Base-by-base conservation (phyloP, 2,329 filamentous ascomycete species). In the Fusarium sp. region DNA sequence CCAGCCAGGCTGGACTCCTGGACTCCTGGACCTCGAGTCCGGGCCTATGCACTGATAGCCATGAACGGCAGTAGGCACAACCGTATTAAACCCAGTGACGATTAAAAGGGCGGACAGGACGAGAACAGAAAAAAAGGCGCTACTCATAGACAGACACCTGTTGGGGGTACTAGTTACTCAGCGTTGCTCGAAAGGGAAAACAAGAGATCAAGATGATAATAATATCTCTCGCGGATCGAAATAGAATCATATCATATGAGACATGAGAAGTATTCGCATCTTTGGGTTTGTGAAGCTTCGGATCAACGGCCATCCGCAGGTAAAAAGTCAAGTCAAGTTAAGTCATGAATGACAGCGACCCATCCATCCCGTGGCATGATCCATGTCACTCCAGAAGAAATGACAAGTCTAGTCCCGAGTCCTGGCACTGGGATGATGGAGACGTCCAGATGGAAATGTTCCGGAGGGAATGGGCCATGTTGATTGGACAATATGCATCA, bases 1-100 rank as follows among this genome's bases (percentile, higher is more conserved):
- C 50, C 24, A 42, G 32, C 30, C 27, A 34, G 32, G 9, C 50
- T 52, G 47, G 32, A 44, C 27, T 45, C 34, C 49, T 52, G 43
- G 32, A 44, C 27, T 46, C 34, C 18, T 30, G 38, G 43, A 40
- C 22, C 43, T 43, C 43, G 15, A 59, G 32, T 53, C 30, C 44
- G 47, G 42, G 40, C 44, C 45, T 59, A 49, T 52, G 62, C 30
- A 47, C 32, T 50, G 51, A 55, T 63, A 64, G 44, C 61, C 50
- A 56, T 46, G 67, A 64, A 71, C 68, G 63, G 67, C 63, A 68
- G 16, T 71, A 63, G 57, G 63, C 50, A 67, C 63, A 70, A 46
- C 63, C 58, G 53, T 68, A 67, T 38, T 38, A n/a, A 38, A n/a
- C 32, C 16, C 9, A 18, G 16, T 34, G 32, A 34, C 16, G 32